A percentile compares a stretch with the other conserved stretches of the same genome.
These are phyloP conservation scores for Neofusicoccum umdonicola DNA, from an alignment of 2,329 filamentous ascomycete genomes.

Conservation along the genomic window DNA sequence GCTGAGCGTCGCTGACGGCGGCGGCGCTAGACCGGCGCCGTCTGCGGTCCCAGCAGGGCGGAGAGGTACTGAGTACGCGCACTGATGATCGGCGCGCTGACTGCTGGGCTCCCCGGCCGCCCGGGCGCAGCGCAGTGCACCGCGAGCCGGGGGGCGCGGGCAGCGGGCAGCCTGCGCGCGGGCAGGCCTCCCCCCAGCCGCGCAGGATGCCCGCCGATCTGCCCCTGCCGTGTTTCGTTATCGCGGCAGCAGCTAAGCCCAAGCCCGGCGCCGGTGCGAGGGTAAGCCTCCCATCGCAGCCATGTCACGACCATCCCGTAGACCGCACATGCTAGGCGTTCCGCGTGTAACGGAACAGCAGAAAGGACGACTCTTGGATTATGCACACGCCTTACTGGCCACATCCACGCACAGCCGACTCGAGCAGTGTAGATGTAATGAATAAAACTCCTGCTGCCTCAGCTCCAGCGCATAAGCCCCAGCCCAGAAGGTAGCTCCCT, in stretches of 20 bases:
- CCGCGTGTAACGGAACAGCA: slow-evolving; percentile 31
- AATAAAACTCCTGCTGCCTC: slow-evolving; percentile 18
- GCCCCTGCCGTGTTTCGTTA: slow-evolving; percentile 17
- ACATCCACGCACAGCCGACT: slow-evolving; percentile 9
- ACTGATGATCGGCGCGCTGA: slow-evolving; percentile 5
- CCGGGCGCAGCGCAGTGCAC: background rate
- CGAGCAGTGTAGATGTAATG: slow-evolving; percentile 16
- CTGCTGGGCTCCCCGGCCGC: background rate
- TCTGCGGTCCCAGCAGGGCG: background rate
- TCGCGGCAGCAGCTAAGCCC: slow-evolving; percentile 14
- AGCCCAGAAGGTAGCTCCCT: slow-evolving; percentile 12
- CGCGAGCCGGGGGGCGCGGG: background rate
- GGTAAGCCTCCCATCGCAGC: slow-evolving; percentile 18
- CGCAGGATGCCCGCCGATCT: slow-evolving; percentile 11
- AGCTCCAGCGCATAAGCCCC: slow-evolving; percentile 19
- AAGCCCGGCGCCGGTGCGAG: slow-evolving; percentile 17
- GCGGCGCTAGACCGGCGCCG: background rate
- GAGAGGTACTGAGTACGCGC: background rate
- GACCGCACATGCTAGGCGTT: slow-evolving; percentile 30
- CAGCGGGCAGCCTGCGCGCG: background rate
- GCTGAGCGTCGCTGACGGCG: slow-evolving; percentile 14
- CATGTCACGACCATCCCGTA: slow-evolving; percentile 19
- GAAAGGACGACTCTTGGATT: slow-evolving; percentile 27
- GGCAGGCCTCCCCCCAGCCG: background rate
- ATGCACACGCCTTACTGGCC: slow-evolving; percentile 23